Base-by-base conservation (phyloP, 2,329 filamentous ascomycete genomes). In the Aspergillus luchuensis region DNA sequence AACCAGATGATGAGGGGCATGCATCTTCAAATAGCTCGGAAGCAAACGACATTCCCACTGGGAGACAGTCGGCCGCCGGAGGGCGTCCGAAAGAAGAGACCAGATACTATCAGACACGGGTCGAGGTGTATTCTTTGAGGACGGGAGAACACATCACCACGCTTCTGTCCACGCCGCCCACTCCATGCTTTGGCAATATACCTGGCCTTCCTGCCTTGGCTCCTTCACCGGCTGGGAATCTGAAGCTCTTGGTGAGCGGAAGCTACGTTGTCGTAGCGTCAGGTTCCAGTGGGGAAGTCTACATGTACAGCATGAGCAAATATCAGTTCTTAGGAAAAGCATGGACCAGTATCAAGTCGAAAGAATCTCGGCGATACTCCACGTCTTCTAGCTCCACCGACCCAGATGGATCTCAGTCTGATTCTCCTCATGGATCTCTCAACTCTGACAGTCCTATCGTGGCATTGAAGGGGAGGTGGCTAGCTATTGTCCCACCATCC, bases 101-200 rank as follows among this genome's bases (percentile, higher is more conserved):
- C 1, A 64, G 63, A 17, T 71, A 69, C 50, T 96, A 94, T 70
- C 92, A 96, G 75, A 97, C 93, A 0, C 89, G 89, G 0, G 91
- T 97, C 5, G 92, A 97, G 67, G 81, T 98, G 0, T 96, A 94
- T 75, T 97, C 93, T 1, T 79, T 98, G 61, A 87, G 85, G 67
- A 91, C 88, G n/a, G 88, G 88, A 68, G 83, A 85, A 63, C 85
- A 86, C 58, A 78, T 97, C 57, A 85, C 88, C 25, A 89, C 91
- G 0, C 80, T 98, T 8, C 88, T 96, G 62, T 85, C 88, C 68
- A 87, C 89, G 85, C 90, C 53, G 82, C 86, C 72, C 80, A 87
- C 57, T 79, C 86, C 50, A 76, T 91, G 68, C 81, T 84, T 69
- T 79, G 85, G 61, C 79, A 88, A 39, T 56, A 80, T 71, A 71